Evolutionary conservation across 495 filamentous ascomycete species (phyloP).

Genomic region (Hypoxylon perforatum): DNA sequence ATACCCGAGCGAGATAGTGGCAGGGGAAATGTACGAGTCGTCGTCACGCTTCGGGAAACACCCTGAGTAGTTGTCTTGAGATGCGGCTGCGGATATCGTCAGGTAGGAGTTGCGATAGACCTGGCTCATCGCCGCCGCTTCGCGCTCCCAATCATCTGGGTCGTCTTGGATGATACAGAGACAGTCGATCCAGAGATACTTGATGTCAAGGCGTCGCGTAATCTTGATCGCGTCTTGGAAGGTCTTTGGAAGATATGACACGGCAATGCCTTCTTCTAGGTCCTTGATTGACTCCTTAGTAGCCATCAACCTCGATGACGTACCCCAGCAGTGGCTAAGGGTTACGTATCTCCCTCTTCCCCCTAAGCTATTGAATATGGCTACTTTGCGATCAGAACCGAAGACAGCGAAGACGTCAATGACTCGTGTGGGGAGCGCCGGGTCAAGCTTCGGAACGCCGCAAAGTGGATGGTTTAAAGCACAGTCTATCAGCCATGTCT

Average conservation of each 20-base stretch:
- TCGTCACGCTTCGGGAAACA: constrained; percentile 23
- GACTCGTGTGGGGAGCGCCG: constrained; percentile 13
- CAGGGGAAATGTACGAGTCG: constrained; percentile 16
- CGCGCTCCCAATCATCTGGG: constrained; percentile 44
- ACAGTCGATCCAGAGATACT: constrained; percentile 52
- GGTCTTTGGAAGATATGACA: constrained; percentile 30
- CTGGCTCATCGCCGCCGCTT: constrained; percentile 42
- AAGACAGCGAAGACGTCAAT: constrained; percentile 26
- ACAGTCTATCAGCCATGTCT: constrained; percentile 26
- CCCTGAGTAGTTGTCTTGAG: constrained; percentile 18
- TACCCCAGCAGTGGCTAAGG: constrained; percentile 31
- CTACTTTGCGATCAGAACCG: constrained; percentile 9
- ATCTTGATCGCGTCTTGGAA: constrained; percentile 34
- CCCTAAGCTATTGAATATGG: constrained; percentile 7
- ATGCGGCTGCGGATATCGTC: constrained; percentile 37
- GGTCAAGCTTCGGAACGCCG: constrained; percentile 12
- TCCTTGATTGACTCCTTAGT: constrained; percentile 24
- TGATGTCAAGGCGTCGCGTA: constrained; percentile 28
- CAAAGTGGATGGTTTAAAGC: constrained; percentile 17
- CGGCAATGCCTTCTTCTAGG: constrained; percentile 19
- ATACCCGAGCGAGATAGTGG: constrained; percentile 16
- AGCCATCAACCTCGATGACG: constrained; percentile 20
- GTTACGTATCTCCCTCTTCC: constrained; percentile 25
- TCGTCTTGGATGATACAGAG: constrained; percentile 52
- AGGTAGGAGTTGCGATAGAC: constrained; percentile 44